Conservation (phyloP, 163 green algal genomes). For the Scenedesmus sp. region DNA sequence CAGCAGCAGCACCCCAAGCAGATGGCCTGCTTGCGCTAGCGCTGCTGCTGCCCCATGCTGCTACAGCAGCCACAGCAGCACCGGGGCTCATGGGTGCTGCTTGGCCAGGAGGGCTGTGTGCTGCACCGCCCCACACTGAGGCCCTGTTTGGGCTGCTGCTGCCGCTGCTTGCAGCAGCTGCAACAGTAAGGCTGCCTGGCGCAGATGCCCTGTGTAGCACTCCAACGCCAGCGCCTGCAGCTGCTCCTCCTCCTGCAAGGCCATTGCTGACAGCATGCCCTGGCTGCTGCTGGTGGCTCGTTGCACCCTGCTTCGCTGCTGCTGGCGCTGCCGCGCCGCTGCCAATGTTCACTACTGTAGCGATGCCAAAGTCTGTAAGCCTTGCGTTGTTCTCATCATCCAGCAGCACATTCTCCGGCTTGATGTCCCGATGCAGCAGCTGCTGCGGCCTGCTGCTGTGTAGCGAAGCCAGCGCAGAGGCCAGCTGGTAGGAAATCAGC, state of each 20-base stretch:
- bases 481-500: constrained; percentile 40
- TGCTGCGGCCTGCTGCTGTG: background rate
- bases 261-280: background rate
- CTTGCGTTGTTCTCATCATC: constrained; percentile 40
- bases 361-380: constrained; percentile 43
- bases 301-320: background rate
- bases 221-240: background rate
- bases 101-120: background rate
- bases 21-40: background rate
- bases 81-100: background rate
- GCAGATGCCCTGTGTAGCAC: background rate
- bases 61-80: background rate
- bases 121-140: background rate
- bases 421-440: constrained; percentile 58
- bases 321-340: background rate
- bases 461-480: constrained; percentile 39
- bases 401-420: constrained; percentile 58
- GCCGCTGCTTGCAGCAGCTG: background rate
- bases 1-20: background rate
- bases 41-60: background rate
- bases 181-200: background rate
- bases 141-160: background rate
- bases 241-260: background rate
- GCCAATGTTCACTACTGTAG: constrained; percentile 18
- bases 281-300: background rate